Evolutionary conservation across 441 rosid genomes (phyloP), one percentile per base, ranked within the genome.

Genomic region (Gossypium schwendimanii): DNA sequence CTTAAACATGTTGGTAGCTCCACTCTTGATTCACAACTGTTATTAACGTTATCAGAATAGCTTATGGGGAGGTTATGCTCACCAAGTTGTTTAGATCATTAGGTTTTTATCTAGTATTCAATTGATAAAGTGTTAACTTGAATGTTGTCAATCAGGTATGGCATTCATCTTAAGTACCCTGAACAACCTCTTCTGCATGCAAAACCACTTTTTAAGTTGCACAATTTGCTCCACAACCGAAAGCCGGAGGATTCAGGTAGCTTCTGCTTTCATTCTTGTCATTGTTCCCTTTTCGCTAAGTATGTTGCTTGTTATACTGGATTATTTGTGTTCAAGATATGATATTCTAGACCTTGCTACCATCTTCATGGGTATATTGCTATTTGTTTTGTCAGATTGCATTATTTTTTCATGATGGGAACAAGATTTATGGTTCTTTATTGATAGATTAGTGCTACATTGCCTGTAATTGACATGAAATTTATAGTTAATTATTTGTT

Each of bases 151-250:
- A 83, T 77, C 82, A 92, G 99, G 91, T 87, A 64, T 74, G 84
- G 76, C 73, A 83, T 91, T 80, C 76, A 78, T 69, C 97, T 95
- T 74, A 77, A 85, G 77, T 75, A 78, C 80, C 96, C 98, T 23
- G 55, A 31, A 65, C 98, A 93, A 79, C 86, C 85, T 71, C 95
- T 95, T 84, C 84, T 93, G 77, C 93, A 20, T 24, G 91, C 87
- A 73, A 95, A 95, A 76, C 98, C 89, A 33, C 87, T 95, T 73
- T 86, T 76, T 87, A 55, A 10, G 71, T 77, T 92, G 86, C 96
- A 73, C 84, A 92, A 95, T 84, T 86, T 95, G 87, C 90, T 95
- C 58, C 90, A 85, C 75, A 79, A 88, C 84, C 87, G 99, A 76
- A 91, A 78, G 79, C 82, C 24, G 41, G 82, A 78, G 70, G 80